A percentile compares a stretch with the other conserved stretches of the same genome.
These are phyloP conservation scores for Lasiosphaeria ovina DNA, from an alignment of 495 filamentous ascomycete genomes.

Conservation along the genomic window DNA sequence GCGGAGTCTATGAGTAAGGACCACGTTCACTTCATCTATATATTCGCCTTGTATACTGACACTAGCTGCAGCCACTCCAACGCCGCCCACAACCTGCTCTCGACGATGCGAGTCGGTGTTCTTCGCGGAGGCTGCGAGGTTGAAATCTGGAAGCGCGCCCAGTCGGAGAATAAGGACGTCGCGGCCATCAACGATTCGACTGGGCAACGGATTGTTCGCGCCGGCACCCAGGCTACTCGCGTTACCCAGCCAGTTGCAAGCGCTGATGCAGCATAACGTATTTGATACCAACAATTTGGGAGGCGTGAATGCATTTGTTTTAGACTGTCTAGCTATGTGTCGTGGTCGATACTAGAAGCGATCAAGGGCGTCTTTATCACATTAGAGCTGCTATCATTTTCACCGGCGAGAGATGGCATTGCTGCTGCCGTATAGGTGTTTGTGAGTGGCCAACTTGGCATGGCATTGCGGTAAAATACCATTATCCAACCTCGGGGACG, in stretches of 20 bases:
- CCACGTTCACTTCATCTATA: not conserved
- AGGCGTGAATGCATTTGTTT: not conserved
- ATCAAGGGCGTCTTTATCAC: too few species aligned
- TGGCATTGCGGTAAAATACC: too few species aligned
- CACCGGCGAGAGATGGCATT: not conserved
- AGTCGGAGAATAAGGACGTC: conserved; percentile 84
- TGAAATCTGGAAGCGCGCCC: conserved; percentile 97
- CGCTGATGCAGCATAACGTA: conserved; percentile 67
- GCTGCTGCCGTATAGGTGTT: too few species aligned
- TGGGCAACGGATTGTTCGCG: conserved; percentile 83
- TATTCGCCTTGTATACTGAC: not conserved
- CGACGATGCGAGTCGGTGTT: conserved; percentile 94
- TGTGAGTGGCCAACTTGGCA: too few species aligned
- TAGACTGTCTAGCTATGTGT: conserved; percentile 1
- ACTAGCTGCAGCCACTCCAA: conserved; percentile 66
- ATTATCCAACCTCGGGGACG: too few species aligned
- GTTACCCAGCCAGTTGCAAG: conserved; percentile 67
- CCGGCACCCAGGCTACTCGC: conserved; percentile 86
- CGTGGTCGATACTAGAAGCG: too few species aligned
- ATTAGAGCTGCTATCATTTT: not conserved
- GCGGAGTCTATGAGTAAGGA: conserved; percentile 77
- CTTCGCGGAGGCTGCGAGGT: conserved; percentile 96
- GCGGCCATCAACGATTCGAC: conserved; percentile 75
- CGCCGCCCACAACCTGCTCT: conserved; percentile 94
- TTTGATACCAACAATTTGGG: not conserved